Conservation (phyloP, 169 alveolate genomes). For the Eimeria necatrix region DNA sequence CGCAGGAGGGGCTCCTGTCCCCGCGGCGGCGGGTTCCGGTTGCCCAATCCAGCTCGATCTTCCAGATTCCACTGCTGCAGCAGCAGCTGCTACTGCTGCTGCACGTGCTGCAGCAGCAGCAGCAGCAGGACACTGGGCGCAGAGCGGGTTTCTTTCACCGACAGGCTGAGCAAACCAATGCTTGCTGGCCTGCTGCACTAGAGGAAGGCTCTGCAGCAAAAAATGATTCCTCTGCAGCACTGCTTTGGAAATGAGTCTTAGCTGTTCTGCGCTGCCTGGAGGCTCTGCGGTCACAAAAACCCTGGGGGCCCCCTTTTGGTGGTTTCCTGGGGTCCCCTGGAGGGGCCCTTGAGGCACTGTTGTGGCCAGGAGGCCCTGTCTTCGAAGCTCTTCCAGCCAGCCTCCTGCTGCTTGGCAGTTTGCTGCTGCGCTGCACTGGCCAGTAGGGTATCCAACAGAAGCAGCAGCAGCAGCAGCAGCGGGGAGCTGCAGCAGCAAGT, state of each 20-base stretch:
- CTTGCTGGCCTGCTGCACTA: background rate
- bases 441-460: too few relatives aligned
- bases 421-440: constrained; percentile 4
- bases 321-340: too few relatives aligned
- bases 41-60: too few relatives aligned
- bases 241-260: background rate
- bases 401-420: background rate
- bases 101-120: constrained; percentile 17
- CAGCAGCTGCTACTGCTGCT: constrained; percentile 18
- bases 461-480: constrained; percentile 1
- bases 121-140: background rate
- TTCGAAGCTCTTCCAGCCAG: constrained; percentile 25
- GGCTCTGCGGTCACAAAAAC: constrained; percentile 9
- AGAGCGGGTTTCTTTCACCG: background rate
- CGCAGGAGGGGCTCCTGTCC: background rate
- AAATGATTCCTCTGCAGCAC: background rate
- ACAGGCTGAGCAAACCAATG: background rate
- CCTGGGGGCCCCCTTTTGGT: background rate
- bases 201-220: background rate
- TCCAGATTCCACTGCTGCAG: background rate
- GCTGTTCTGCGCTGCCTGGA: background rate
- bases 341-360: background rate
- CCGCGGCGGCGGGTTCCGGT: background rate
- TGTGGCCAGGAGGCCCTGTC: constrained; percentile 36
- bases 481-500: constrained; percentile 46